phyloP scores from a whole-genome alignment of 257 asterid species.

The Echites panduratus region DNA sequence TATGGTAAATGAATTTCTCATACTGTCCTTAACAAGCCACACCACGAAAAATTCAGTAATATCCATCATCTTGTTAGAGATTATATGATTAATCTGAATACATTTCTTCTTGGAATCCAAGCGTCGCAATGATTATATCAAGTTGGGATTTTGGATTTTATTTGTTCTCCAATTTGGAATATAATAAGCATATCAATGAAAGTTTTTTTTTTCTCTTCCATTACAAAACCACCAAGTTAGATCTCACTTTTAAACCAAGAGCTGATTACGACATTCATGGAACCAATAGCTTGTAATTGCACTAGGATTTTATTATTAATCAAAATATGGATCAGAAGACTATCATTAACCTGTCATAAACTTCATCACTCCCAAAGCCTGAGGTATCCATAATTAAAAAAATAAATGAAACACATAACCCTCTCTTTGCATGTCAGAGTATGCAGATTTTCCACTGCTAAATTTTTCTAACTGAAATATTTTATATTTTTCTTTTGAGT shows the following conservation, averaged over 20 bases:
- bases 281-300: not conserved
- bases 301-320: not conserved
- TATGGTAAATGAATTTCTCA: too few relatives aligned
- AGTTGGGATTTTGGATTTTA: not conserved
- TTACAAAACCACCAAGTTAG: not conserved
- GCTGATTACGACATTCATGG: not conserved
- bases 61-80: not conserved
- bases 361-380: not conserved
- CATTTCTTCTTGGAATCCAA: not conserved
- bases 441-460: not conserved
- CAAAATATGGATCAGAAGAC: not conserved
- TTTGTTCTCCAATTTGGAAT: not conserved
- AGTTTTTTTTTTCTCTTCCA: not conserved
- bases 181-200: not conserved
- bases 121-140: not conserved
- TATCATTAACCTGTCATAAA: not conserved
- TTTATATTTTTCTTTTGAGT: not conserved
- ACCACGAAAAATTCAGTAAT: not conserved
- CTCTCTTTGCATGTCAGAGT: not conserved
- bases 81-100: not conserved
- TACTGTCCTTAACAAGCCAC: not conserved
- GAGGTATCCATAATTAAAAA: not conserved
- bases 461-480: not conserved
- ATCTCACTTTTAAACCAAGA: not conserved
- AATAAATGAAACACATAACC: not conserved